Base-by-base conservation (phyloP, 1,284 basidiomycete genomes). In the Ustanciosporium gigantosporum region DNA sequence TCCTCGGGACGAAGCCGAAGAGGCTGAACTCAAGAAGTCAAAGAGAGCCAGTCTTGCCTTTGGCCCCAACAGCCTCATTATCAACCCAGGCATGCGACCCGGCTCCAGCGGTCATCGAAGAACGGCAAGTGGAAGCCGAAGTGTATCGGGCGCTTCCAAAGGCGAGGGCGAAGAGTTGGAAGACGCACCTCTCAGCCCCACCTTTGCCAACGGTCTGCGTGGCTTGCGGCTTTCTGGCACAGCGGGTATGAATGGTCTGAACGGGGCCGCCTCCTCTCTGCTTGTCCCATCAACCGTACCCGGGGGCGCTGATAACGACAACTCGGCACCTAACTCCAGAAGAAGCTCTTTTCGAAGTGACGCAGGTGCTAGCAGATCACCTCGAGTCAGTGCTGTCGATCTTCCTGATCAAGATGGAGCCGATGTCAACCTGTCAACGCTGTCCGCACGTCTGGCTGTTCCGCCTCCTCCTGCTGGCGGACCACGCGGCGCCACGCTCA, bases 1-100 rank as follows among this genome's bases (percentile, higher is more conserved):
- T 2, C 38, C 29, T 13, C 39, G 53, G 9, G 66, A 68, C 24
- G 71, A 71, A 14, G 41, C 50, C 19, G 68, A 74, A 22, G 52
- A 62, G 20, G 45, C 51, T 13, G 64, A 72, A 38, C 51, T 64
- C 11, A 53, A 46, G 23, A 57, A 50, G 43, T 66, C 65, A 14
- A 72, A 72, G 27, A 51, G 70, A 16, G 68, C 68, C 21, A 68
- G 64, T 41, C 46, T 73, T 23, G 58, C 59, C 4, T 70, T 70
- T 35, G 68, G 68, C 11, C 68, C 68, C 41, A 70, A 70, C 25
- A 60, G 65, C 17, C 45, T 64, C 21, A 58, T 42, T 17, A 34
- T 53, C 36, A 43, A 48, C 23, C 22, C 50, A 5, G 40, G 37
- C 7, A 36, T 22, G 11, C 38, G 60, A 1, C 35, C 62, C 9